Evolutionary conservation across 176 grass and related monocot genomes (phyloP), one percentile per base, ranked within the genome.

Genomic region (Aegilops bicornis): DNA sequence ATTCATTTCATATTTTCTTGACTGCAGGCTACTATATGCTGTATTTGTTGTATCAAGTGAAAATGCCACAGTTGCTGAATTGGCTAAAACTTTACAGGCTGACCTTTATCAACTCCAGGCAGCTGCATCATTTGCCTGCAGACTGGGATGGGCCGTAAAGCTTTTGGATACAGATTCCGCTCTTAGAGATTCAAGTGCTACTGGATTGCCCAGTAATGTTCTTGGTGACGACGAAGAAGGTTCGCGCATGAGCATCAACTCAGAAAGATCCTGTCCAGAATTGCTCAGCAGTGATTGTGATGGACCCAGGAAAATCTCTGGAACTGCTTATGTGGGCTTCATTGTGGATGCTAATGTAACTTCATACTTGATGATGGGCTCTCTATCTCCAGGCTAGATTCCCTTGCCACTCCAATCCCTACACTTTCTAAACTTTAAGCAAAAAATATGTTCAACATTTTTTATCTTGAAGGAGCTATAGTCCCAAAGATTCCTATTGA

Each of bases 341-440:
- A 79, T 98, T 87, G 97, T 98, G 66, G 97, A 96, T 92, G 97
- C 97, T 31, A 98, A 98, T 43, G 91, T 98, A 69, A 98, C 94
- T 86, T 98, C 97, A n/a, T 98, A 96, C 85, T 79, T 98, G 69
- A 98, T 96, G 97, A 98, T 98, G 97, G 96, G 97, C 32, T 98
- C 97, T 32, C 50, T 98, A 27, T 98, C 97, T 67, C 97, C 97
- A 94, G 97, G 97, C 90, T 80, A 82, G 40, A 90, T 91, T 61
- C 36, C 36, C 12, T 69, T 45, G 2, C 14, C 20, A 64, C 31
- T 64, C 27, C 17, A 67, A 29, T 45, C 25, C 25, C 37, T 70
- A 70, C 11, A 77, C 7, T 7, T 47, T 73, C 78, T 42, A 5
- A 3, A 36, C 43, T 50, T 87, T 45, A 67, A 66, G 66, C 10